phyloP scores from a whole-genome alignment of 2,329 filamentous ascomycete species.

The Aureobasidium pullulans region DNA sequence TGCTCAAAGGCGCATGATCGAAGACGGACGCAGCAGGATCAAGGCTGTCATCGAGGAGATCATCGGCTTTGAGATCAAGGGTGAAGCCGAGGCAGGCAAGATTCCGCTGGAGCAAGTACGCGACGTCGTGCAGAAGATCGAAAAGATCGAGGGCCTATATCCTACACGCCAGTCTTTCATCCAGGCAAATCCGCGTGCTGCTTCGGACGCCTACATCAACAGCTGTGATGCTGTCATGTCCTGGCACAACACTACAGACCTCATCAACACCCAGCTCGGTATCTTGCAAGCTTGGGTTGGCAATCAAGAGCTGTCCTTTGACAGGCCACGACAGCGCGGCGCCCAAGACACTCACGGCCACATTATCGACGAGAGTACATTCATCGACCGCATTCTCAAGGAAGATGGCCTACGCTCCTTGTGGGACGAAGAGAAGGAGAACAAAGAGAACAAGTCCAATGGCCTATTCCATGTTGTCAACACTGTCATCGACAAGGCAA shows the following conservation, averaged over 20 bases:
- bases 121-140: conserved; percentile 83
- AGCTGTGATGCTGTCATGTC: conserved; percentile 84
- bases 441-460: conserved; percentile 20
- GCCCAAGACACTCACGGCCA: conserved; percentile 55
- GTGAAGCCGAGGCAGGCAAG: conserved; percentile 85
- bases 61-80: conserved; percentile 88
- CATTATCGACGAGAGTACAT: conserved; percentile 82
- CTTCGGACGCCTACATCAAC: conserved; percentile 68
- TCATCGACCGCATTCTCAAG: conserved; percentile 89
- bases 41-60: conserved; percentile 77
- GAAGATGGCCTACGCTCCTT: conserved; percentile 90
- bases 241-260: conserved; percentile 94
- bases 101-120: conserved; percentile 80
- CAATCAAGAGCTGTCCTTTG: conserved; percentile 90
- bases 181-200: conserved; percentile 65
- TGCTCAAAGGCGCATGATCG: conserved; percentile 78
- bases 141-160: conserved; percentile 79
- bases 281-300: conserved; percentile 95
- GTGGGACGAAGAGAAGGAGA: conserved; percentile 57
- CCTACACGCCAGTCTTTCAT: conserved; percentile 71
- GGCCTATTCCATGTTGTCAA: conserved; percentile 82
- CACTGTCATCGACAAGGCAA: conserved; percentile 85
- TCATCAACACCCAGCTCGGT: conserved; percentile 89
- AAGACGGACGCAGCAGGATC: conserved; percentile 69
- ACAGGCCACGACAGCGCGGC: conserved; percentile 62